Evolutionary conservation across 371 early-diverging fungal species (phyloP).

Genomic region (Apophysomyces ossiformis): DNA sequence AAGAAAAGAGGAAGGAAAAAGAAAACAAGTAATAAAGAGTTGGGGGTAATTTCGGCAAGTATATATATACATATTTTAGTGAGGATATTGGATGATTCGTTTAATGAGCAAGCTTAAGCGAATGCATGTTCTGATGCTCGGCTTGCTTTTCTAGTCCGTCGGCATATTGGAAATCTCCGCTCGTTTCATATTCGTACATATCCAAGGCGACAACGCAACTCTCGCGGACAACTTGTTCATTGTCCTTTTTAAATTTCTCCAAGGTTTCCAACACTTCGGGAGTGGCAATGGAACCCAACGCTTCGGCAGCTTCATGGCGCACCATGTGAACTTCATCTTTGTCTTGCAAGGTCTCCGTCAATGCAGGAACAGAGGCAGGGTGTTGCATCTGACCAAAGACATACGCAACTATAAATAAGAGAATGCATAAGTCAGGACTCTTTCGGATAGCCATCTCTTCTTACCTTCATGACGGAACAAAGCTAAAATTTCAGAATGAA

Average conservation of each 20-base stretch:
- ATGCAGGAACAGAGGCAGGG: constrained; percentile 85
- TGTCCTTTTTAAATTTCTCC: constrained; percentile 72
- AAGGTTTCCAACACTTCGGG: constrained; percentile 85
- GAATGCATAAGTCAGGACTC: neutral
- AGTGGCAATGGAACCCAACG: constrained; percentile 98
- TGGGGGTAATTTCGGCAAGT: constrained; percentile 1
- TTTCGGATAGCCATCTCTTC: neutral
- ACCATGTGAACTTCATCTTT: constrained; percentile 93
- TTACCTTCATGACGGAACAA: constrained; percentile 96
- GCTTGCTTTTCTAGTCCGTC: constrained; percentile 48
- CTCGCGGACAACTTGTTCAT: constrained; percentile 93
- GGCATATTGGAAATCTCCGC: constrained; percentile 74
- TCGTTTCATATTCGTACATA: constrained; percentile 94
- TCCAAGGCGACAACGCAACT: constrained; percentile 97
- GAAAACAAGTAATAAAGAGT: too few species aligned
- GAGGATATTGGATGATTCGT: neutral
- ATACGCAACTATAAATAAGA: constrained; percentile 69
- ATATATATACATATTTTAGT: neutral
- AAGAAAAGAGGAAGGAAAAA: too few species aligned
- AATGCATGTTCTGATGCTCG: constrained; percentile 41
- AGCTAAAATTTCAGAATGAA: constrained; percentile 47
- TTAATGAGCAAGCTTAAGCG: constrained; percentile 40
- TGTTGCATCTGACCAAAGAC: constrained; percentile 99
- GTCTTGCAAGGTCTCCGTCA: constrained; percentile 80
- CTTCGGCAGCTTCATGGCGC: constrained; percentile 99